Base-by-base conservation (phyloP, 2,329 filamentous ascomycete genomes). In the Neofusicoccum laricinum region DNA sequence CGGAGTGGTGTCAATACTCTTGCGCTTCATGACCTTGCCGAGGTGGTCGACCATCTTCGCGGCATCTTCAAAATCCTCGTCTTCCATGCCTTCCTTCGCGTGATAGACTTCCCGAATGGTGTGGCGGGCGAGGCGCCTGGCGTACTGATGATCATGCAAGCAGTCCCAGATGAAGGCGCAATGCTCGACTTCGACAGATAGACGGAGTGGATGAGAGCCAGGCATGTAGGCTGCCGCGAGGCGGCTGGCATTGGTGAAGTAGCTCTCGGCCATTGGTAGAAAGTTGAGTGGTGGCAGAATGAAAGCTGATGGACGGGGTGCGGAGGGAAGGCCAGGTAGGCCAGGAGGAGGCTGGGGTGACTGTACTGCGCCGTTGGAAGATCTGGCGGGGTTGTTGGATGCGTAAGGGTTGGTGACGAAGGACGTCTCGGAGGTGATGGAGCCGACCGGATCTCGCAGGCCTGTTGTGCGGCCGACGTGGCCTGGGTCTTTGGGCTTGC, bases 121-220 rank as follows among this genome's bases (percentile, higher is more conserved):
- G 41, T 88, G 85, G 71, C 91, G 90, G 11, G 95, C 94, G 14
- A 97, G 77, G 62, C 86, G 85, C 36, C 93, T 85, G 59, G 92
- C 93, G 40, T 83, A 87, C 21, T 93, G 88, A 51, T 86, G 82
- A 70, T 98, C 93, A 73, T 95, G 92, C 2, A 92, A 84, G 72
- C 94, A 98, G 73, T 98, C 95, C 81, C 94, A 97, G 0, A 97
- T 81, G 74, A 97, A 99, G 0, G 93, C 93, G 14, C 91, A 88
- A 75, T 96, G 96, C 76, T 99, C 95, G 0, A 96, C 90, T 71
- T 95, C 95, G 61, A 96, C 90, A 0, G 92, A 96, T 0, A 99
- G 81, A 1, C 94, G 89, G 15, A 99, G 81, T 0, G 95, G 95
- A 73, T 98, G 93, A 0, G 92, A 96, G 2, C 93, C 92, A 75